Evolutionary conservation across 2,329 filamentous ascomycete species (phyloP).

Genomic region (Penicillium sp.): DNA sequence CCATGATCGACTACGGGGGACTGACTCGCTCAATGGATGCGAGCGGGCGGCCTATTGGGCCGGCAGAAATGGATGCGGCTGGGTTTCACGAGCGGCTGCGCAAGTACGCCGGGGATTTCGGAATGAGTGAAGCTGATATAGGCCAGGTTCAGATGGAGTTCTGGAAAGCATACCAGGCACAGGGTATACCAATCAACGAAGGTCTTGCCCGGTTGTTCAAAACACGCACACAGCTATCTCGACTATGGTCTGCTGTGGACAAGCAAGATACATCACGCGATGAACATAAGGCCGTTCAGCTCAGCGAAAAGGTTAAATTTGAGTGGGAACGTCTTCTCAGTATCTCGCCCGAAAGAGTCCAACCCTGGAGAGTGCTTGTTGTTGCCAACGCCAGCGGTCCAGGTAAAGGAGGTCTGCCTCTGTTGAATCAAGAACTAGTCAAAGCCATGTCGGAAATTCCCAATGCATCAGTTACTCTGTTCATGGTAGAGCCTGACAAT

Average conservation of each 20-base stretch:
- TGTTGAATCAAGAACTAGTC: slow-evolving; percentile 1
- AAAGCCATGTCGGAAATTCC: slow-evolving; percentile 2
- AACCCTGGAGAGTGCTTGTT: background rate
- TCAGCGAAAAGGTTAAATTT: background rate
- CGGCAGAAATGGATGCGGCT: slow-evolving; percentile 1
- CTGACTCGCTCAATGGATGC: background rate
- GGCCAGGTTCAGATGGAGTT: background rate
- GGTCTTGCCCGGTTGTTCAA: background rate
- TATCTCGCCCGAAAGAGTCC: background rate
- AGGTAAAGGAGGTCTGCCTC: background rate
- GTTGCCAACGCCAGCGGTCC: background rate
- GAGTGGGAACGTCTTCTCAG: background rate
- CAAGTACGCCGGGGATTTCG: slow-evolving; percentile 2
- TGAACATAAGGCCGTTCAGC: background rate
- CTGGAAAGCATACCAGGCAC: background rate
- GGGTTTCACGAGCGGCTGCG: slow-evolving; percentile 1
- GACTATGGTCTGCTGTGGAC: background rate
- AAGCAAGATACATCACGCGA: background rate
- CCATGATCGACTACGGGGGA: slow-evolving; percentile 1
- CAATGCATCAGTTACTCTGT: background rate
- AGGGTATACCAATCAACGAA: background rate
- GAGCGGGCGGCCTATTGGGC: background rate
- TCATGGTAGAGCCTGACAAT: background rate
- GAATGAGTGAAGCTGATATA: slow-evolving; percentile 2
- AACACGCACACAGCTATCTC: slow-evolving; percentile 1